Evolutionary conservation across 192 early-diverging fungal genomes (phyloP).

Genomic region (Entrophospora sp.): DNA sequence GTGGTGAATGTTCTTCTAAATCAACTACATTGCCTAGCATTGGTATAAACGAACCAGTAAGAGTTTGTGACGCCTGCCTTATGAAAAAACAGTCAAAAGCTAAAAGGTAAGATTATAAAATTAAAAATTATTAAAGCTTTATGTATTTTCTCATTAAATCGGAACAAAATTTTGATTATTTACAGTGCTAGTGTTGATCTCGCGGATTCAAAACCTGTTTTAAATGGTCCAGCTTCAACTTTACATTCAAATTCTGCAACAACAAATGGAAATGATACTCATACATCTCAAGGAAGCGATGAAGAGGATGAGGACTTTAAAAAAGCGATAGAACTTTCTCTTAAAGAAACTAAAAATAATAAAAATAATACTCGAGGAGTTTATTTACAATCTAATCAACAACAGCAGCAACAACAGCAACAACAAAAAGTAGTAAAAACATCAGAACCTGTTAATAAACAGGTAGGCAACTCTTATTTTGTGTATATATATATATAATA

Average conservation of each 20-base stretch:
- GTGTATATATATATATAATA: not conserved
- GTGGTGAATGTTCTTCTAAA: constrained; percentile 89
- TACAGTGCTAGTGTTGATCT: constrained; percentile 24
- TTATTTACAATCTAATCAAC: too few relatives aligned
- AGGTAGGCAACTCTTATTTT: not conserved
- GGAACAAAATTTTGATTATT: too few relatives aligned
- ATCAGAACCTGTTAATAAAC: constrained; percentile 3
- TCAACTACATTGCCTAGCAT: constrained; percentile 72
- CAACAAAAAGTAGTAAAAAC: not conserved
- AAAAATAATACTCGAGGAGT: constrained; percentile 46
- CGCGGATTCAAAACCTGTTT: not conserved
- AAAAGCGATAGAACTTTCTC: constrained; percentile 84
- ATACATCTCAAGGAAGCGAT: constrained; percentile 19
- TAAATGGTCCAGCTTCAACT: not conserved
- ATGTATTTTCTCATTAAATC: too few relatives aligned
- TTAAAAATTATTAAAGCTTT: too few relatives aligned
- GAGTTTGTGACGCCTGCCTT: constrained; percentile 93
- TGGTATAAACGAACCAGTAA: constrained; percentile 81
- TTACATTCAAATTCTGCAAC: constrained; percentile 16
- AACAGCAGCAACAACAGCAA: too few relatives aligned
- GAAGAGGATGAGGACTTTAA: constrained; percentile 86
- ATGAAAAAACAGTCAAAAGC: constrained; percentile 44
- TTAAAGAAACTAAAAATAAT: constrained; percentile 61
- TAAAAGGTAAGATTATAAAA: constrained; percentile 18
- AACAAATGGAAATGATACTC: too few relatives aligned